Percentiles rank a stretch among this genome's conserved stretches.
phyloP scores from a whole-genome alignment of 2,329 filamentous ascomycete genomes.

The Paraphaeosphaeria minitans region DNA sequence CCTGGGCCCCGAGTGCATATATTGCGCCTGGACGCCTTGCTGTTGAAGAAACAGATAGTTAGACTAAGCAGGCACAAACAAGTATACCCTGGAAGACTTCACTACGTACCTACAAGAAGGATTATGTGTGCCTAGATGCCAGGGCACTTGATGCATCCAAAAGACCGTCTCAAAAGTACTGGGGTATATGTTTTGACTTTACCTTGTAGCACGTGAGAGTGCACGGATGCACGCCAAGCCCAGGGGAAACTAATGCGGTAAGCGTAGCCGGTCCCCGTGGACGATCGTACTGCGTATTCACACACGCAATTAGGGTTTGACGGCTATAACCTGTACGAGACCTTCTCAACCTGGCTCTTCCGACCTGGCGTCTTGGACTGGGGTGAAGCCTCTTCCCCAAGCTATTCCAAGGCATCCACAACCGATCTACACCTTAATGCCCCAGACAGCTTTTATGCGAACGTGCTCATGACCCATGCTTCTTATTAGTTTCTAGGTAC shows the following conservation, averaged over 20 bases:
- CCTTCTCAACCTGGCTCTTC: no score
- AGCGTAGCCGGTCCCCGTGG: background rate
- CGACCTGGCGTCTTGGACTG: background rate
- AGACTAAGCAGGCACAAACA: no score
- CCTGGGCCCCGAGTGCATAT: background rate
- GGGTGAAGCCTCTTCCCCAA: background rate
- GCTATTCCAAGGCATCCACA: background rate
- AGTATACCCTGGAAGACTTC: no score
- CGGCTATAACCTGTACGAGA: background rate
- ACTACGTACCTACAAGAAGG: no score
- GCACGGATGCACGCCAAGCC: conserved; percentile 9
- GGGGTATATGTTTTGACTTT: no score
- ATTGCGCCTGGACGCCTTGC: background rate
- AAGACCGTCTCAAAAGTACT: no score
- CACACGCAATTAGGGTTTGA: background rate
- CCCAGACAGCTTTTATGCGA: conserved; percentile 1
- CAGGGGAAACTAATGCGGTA: background rate
- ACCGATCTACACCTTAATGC: background rate
- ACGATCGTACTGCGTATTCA: background rate
- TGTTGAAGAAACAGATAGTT: no score
- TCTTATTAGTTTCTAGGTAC: no score
- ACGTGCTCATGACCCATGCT: conserved; percentile 5
- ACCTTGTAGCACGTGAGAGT: background rate
- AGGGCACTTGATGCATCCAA: no score
- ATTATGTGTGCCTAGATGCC: background rate